Evolutionary conservation across 768 basidiomycete genomes (phyloP).

Genomic region (Naganishia vishniacii): DNA sequence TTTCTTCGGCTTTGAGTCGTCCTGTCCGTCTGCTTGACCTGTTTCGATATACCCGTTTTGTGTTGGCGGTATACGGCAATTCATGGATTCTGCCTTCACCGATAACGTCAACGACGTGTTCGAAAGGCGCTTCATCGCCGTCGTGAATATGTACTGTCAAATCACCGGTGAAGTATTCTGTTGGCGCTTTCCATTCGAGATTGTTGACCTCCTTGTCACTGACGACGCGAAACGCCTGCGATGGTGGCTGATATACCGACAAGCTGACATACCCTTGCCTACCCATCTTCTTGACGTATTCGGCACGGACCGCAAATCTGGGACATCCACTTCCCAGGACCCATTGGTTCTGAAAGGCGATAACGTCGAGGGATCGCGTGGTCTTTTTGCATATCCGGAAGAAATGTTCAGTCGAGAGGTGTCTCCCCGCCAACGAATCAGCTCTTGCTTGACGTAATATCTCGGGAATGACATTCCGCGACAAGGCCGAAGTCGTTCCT

Average conservation of each 20-base stretch:
- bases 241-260: constrained; percentile 80
- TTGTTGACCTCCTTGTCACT: constrained; percentile 41
- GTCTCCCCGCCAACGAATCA: constrained; percentile 75
- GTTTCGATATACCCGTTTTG: constrained; percentile 90
- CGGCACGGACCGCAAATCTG: constrained; percentile 77
- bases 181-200: constrained; percentile 53
- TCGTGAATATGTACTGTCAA: constrained; percentile 99
- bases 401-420: constrained; percentile 82
- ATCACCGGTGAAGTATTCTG: constrained; percentile 89
- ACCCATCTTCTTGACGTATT: constrained; percentile 64
- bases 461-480: constrained; percentile 81
- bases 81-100: constrained; percentile 82
- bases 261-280: constrained; percentile 99
- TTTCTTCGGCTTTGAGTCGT: constrained; percentile 8
- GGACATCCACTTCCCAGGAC: constrained; percentile 97
- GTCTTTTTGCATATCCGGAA: constrained; percentile 87
- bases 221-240: constrained; percentile 60
- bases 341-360: constrained; percentile 97
- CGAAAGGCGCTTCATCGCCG: constrained; percentile 97
- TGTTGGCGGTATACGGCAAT: constrained; percentile 66
- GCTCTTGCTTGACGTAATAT: constrained; percentile 88
- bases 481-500: constrained; percentile 87
- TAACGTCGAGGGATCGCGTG: constrained; percentile 67
- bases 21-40: constrained; percentile 6
- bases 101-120: constrained; percentile 92